Evolutionary conservation across 2,329 filamentous ascomycete species (phyloP).

Genomic region (Talaromyces rugulosus): DNA sequence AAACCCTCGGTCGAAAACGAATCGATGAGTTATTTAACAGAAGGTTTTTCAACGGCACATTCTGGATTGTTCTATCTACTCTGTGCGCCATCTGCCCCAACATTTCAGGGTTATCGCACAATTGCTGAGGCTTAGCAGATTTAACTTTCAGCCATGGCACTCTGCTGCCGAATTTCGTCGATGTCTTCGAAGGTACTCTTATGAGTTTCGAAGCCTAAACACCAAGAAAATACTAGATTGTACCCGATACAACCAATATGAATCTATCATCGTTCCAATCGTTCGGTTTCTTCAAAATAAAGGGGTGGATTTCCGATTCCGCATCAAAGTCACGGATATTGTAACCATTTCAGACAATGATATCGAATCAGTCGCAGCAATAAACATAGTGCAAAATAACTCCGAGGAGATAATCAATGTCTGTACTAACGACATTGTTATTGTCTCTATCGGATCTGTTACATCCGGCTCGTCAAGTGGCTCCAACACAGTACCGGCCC

Average conservation of each 20-base stretch:
- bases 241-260: neutral
- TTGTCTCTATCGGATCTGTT: neutral
- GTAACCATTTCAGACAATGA: neutral
- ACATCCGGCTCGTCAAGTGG: neutral
- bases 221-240: slow-evolving; percentile 11
- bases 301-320: neutral
- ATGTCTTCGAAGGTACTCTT: slow-evolving; percentile 20
- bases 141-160: slow-evolving; percentile 21
- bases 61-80: neutral
- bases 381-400: neutral
- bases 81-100: neutral
- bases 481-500: neutral
- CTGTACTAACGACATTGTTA: neutral
- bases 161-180: slow-evolving; percentile 21
- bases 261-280: neutral
- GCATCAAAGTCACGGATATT: neutral
- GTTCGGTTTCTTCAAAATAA: neutral
- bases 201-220: slow-evolving; percentile 19
- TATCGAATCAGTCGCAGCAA: neutral
- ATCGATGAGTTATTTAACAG: neutral
- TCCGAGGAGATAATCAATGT: neutral
- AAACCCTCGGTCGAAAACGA: neutral
- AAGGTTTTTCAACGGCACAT: neutral
- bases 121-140: slow-evolving; percentile 20
- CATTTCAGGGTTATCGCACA: neutral